A percentile compares a stretch with the other conserved stretches of the same genome.
Evolutionary conservation across 768 basidiomycete genomes (phyloP).

Genomic region (Mycena belliarum): DNA sequence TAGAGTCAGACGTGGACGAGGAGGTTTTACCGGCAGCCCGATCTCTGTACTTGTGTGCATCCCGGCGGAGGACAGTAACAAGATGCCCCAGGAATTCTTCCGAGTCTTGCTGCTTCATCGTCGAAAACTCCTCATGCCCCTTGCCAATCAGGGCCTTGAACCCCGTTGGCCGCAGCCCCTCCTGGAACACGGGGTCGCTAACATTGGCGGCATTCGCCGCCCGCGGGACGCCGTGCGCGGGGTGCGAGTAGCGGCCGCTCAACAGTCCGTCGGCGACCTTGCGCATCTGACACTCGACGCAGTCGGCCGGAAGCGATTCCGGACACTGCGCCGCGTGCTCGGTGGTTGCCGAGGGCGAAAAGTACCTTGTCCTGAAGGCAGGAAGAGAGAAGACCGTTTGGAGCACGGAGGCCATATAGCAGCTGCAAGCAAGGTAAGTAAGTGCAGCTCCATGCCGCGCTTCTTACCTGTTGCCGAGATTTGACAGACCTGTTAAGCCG

Average conservation of each 20-base stretch:
- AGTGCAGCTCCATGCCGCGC: not conserved
- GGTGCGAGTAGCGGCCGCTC: slow-evolving; percentile 86
- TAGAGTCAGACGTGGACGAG: not conserved
- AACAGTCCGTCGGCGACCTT: slow-evolving; percentile 92
- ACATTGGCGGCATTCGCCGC: slow-evolving; percentile 28
- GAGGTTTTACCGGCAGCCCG: slow-evolving; percentile 24
- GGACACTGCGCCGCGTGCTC: slow-evolving; percentile 64
- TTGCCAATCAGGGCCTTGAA: slow-evolving; percentile 92
- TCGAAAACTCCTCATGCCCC: slow-evolving; percentile 91
- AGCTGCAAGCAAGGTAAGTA: slow-evolving; percentile 46
- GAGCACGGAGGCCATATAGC: slow-evolving; percentile 95
- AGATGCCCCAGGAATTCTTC: slow-evolving; percentile 92
- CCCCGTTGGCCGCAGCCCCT: slow-evolving; percentile 75
- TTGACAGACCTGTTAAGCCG: slow-evolving; percentile 85
- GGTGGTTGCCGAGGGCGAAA: slow-evolving; percentile 25
- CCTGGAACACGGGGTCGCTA: slow-evolving; percentile 68
- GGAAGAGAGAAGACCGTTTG: slow-evolving; percentile 85
- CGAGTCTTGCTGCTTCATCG: slow-evolving; percentile 96
- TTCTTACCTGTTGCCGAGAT: slow-evolving; percentile 81
- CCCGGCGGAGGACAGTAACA: slow-evolving; percentile 68
- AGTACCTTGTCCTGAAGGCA: slow-evolving; percentile 75
- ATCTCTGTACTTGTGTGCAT: slow-evolving; percentile 53
- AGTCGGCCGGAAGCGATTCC: slow-evolving; percentile 72
- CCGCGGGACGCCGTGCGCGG: slow-evolving; percentile 37
- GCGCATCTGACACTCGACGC: slow-evolving; percentile 93